Base-by-base conservation (phyloP, 176 grass and related monocot genomes). In the Olyra latifolia region DNA sequence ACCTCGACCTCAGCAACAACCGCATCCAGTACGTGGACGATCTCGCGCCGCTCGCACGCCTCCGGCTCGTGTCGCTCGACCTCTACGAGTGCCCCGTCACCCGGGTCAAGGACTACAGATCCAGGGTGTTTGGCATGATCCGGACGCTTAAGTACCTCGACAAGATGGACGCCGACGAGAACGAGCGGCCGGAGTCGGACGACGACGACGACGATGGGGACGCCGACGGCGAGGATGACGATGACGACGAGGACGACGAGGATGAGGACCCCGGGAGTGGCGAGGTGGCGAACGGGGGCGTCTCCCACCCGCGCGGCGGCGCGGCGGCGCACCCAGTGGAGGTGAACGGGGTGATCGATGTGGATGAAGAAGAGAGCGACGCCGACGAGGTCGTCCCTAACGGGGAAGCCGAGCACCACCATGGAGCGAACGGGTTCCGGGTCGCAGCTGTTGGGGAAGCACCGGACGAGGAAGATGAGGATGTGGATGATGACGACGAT, bases 81-180 rank as follows among this genome's bases (percentile, higher is more conserved):
- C 92, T 98, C 57, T 98, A 98, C 69, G 95, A 98, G 87, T 94
- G 92, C 45, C 95, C 95, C 41, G 90, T 98, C 15, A 92, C 95
- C 0, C 83, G 88, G 71, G 80, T 92, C 59, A 98, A 92, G 77
- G 95, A 98, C 74, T 98, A 94, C 76, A 91, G 95, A 87, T 92
- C 87, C 41, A 88, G 88, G 77, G 95, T 98, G 5, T 98, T 98
- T 32, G 88, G 69, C 10, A 72, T 98, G 77, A 98, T 98, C 86
- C 80, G 92, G 58, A 98, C 92, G 27, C 78, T 98, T 59, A 98
- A 83, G 69, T 94, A 98, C 65, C 87, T 98, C 0, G 95, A 98
- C 35, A 98, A 98, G 90, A 89, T 90, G 92, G 92, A 98, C 35
- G 90, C 95, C 19, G 95, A 98, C 74, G 92, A 98, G 85, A 98